These are phyloP conservation scores for Berkeleyomyces basicola DNA, from an alignment of 2,329 filamentous ascomycete species.

Conservation along the genomic window DNA sequence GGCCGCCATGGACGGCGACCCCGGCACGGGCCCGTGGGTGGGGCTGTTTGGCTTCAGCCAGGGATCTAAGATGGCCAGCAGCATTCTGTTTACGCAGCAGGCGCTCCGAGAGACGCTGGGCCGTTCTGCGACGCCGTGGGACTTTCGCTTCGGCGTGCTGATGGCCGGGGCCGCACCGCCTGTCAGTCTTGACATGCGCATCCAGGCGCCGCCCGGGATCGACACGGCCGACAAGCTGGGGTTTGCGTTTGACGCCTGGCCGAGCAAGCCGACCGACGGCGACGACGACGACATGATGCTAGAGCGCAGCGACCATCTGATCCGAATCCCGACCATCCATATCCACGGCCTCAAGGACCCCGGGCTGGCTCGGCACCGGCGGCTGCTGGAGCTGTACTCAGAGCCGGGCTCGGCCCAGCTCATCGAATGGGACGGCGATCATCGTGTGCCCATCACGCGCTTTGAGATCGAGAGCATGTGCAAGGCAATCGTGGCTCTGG, in stretches of 20 bases:
- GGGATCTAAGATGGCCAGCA: conserved; percentile 44
- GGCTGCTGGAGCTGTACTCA: conserved; percentile 42
- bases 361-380: conserved; percentile 40
- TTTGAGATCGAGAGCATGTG: conserved; percentile 44
- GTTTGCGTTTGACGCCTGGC: conserved; percentile 27
- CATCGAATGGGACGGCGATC: conserved; percentile 58
- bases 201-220: conserved; percentile 16
- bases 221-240: conserved; percentile 19
- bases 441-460: conserved; percentile 53
- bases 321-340: conserved; percentile 46
- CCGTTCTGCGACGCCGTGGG: conserved; percentile 16
- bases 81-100: conserved; percentile 46
- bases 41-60: conserved; percentile 50
- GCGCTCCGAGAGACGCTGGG: conserved; percentile 26
- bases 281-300: conserved; percentile 17
- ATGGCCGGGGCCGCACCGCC: conserved; percentile 45
- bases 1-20: conserved; percentile 35
- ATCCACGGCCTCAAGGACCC: conserved; percentile 48
- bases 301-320: conserved; percentile 25
- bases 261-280: conserved; percentile 16
- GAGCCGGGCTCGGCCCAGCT: conserved; percentile 34
- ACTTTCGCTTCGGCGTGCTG: conserved; percentile 44
- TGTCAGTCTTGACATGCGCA: conserved; percentile 30
- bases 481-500: conserved; percentile 33
- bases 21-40: conserved; percentile 40